Conservation (phyloP, 2,329 filamentous ascomycete species). For the Fusarium goolgardi region DNA sequence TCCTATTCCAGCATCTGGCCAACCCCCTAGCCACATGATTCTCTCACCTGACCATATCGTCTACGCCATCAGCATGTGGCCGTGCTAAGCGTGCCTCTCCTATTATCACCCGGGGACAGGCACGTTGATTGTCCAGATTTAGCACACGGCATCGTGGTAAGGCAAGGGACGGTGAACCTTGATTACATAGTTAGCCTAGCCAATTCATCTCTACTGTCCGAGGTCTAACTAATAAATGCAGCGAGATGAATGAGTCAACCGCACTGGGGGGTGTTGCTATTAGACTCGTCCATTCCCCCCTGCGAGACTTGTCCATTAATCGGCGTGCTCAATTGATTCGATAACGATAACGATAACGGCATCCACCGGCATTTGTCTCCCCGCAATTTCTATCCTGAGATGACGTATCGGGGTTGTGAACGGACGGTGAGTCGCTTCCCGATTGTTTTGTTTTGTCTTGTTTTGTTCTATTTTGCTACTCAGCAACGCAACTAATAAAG, state of each 20-base stretch:
- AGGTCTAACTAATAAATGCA: background rate
- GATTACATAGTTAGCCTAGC: constrained; percentile 8
- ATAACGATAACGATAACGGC: constrained; percentile 31
- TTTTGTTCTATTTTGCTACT: constrained; percentile 9
- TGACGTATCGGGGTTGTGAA: constrained; percentile 36
- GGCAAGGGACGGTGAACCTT: constrained; percentile 39
- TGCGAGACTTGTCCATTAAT: constrained; percentile 32
- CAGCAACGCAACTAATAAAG: constrained; percentile 19
- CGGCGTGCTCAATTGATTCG: constrained; percentile 42
- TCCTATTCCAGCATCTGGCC: constrained; percentile 23
- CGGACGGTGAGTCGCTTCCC: background rate
- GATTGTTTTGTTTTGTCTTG: background rate
- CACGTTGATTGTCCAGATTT: constrained; percentile 34
- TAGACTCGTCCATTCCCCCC: constrained; percentile 8
- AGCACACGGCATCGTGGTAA: constrained; percentile 32
- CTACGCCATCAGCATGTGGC: constrained; percentile 41
- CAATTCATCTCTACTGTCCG: constrained; percentile 3
- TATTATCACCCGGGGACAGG: constrained; percentile 33
- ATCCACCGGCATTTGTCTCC: constrained; percentile 30
- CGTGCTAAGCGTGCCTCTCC: constrained; percentile 34
- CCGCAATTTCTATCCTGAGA: constrained; percentile 26
- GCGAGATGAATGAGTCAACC: constrained; percentile 3
- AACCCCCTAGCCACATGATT: constrained; percentile 47
- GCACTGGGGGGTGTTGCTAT: constrained; percentile 21
- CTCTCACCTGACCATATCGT: constrained; percentile 45